phyloP scores from a whole-genome alignment of 2,329 filamentous ascomycete species.

The Furcasterigmium furcatum region DNA sequence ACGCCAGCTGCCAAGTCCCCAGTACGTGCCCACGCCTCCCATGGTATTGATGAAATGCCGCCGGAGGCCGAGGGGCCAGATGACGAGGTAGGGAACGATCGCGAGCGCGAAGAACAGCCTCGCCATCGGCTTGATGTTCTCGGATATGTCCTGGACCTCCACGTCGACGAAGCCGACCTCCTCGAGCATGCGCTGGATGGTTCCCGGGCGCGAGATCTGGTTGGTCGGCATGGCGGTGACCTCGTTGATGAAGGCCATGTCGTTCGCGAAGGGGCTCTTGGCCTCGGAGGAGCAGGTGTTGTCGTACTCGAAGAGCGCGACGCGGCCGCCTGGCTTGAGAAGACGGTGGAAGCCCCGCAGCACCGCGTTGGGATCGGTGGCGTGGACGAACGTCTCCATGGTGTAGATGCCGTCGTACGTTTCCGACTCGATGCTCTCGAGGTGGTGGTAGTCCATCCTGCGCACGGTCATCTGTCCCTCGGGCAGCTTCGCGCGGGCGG shows the following conservation, averaged over 20 bases:
- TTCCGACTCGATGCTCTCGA: slow-evolving; percentile 23
- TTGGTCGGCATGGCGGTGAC: slow-evolving; percentile 44
- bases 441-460: slow-evolving; percentile 47
- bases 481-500: slow-evolving; percentile 18
- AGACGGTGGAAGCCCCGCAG: slow-evolving; percentile 43
- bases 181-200: slow-evolving; percentile 35
- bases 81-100: slow-evolving; percentile 42
- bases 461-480: slow-evolving; percentile 30
- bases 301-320: slow-evolving; percentile 45
- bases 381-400: slow-evolving; percentile 54
- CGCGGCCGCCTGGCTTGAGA: slow-evolving; percentile 40
- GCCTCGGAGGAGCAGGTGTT: slow-evolving; percentile 26
- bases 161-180: slow-evolving; percentile 43
- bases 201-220: slow-evolving; percentile 29
- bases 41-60: slow-evolving; percentile 40
- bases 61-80: slow-evolving; percentile 39
- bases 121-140: slow-evolving; percentile 44
- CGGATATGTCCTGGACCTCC: slow-evolving; percentile 37
- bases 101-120: slow-evolving; percentile 44
- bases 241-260: slow-evolving; percentile 34
- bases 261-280: slow-evolving; percentile 12
- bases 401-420: slow-evolving; percentile 51
- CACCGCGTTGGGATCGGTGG: slow-evolving; percentile 39
- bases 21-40: background rate
- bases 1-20: background rate